Conservation (phyloP, 2,329 filamentous ascomycete genomes). For the Geoglossum cookeanum region DNA sequence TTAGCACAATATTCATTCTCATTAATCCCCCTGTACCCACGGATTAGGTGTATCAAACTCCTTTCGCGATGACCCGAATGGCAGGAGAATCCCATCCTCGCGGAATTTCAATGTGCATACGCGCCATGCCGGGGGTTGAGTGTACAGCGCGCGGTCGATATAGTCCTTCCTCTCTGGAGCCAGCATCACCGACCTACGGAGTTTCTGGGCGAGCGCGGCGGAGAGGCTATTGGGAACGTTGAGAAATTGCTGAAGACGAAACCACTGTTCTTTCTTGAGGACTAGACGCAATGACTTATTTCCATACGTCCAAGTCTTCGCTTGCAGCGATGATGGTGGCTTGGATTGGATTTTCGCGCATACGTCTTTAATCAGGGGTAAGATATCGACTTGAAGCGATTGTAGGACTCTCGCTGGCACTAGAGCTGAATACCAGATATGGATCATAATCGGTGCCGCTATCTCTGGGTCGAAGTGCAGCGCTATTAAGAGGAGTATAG, state of each 20-base stretch:
- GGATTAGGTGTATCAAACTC: conserved; percentile 23
- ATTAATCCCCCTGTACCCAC: conserved; percentile 14
- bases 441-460: conserved; percentile 20
- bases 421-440: conserved; percentile 28
- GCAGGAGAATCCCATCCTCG: conserved; percentile 22
- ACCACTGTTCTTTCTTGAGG: conserved; percentile 18
- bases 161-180: conserved; percentile 17
- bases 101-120: conserved; percentile 17
- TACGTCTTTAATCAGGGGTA: conserved; percentile 18
- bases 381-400: conserved; percentile 12
- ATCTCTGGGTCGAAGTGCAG: conserved; percentile 9
- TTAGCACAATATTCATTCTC: conserved; percentile 1
- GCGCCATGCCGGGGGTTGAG: conserved; percentile 13
- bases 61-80: conserved; percentile 18
- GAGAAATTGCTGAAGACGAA: conserved; percentile 9
- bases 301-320: conserved; percentile 18
- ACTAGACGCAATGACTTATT: conserved; percentile 13
- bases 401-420: conserved; percentile 13
- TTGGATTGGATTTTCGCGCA: conserved; percentile 18
- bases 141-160: conserved; percentile 15
- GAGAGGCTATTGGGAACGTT: no score
- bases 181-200: conserved; percentile 16
- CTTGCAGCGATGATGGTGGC: conserved; percentile 10
- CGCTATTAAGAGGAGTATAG: conserved; percentile 22
- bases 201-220: conserved; percentile 8